Base-by-base conservation (phyloP, 2,329 filamentous ascomycete genomes). In the Davidsoniella virescens region DNA sequence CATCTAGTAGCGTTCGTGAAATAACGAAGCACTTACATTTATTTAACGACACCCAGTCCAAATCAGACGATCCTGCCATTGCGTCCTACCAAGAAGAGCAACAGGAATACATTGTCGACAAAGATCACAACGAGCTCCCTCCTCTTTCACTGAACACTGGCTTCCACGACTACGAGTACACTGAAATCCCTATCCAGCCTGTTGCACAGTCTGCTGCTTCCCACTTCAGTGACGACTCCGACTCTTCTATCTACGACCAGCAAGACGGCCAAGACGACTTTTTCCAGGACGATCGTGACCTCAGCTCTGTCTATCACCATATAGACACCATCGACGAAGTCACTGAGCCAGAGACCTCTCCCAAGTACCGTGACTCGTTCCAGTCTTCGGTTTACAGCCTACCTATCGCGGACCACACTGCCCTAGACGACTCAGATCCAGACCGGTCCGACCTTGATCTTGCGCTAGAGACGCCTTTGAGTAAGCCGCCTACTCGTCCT, bases 381-480 rank as follows among this genome's bases (percentile, higher is more conserved):
- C 52, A 54, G 37, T 51, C 48, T n/a, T 52, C 54, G 12, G 47
- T 50, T 20, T 55, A 54, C n/a, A 53, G 51, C 38, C 43, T 53
- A 3, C 51, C 44, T 17, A 25, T 20, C 10, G 29, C 38, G 9
- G 46, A 49, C 33, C 26, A 44, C 23, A 26, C 46, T 18, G 43
- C 18, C 12, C 26, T 44, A 29, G 47, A 53, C 16, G 44, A 47
- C 4, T 38, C 36, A 14, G 41, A 52, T 14, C 42, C 43, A 5
- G 51, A 59, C 44, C 26, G 55, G 55, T 23, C 52, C 54, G 25
- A 54, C 52, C 29, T 38, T 53, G 43, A 48, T 47, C n/a, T 50
- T 47, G 29, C 54, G 33, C 43, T 54, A 41, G 40, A 56, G 40
- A 38, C 39, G 38, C 36, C 49, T 10, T 23, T 52, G 44, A 45